Percentiles rank a stretch among this genome's conserved stretches.
These are phyloP conservation scores for Leccinum subspadiceum DNA, from an alignment of 1,284 basidiomycete species.

Conservation along the genomic window DNA sequence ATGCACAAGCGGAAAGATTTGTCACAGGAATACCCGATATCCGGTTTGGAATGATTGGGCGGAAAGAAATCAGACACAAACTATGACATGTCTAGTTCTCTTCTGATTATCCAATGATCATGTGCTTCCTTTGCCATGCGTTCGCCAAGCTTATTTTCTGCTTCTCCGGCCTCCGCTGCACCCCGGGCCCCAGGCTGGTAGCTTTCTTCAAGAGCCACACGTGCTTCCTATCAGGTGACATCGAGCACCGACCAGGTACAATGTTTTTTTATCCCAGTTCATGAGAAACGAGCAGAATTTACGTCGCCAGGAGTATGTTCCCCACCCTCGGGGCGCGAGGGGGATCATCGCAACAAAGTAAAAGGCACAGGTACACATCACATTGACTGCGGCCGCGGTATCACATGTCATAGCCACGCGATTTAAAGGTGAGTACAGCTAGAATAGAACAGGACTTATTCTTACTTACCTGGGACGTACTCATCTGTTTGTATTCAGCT, in stretches of 20 bases:
- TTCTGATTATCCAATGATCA: background rate
- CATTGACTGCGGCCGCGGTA: conserved; percentile 64
- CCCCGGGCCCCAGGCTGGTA: background rate
- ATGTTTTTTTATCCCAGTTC: background rate
- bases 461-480: conserved; percentile 40
- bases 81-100: conserved; percentile 34
- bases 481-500: conserved; percentile 27
- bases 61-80: conserved; percentile 65
- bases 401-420: conserved; percentile 1
- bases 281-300: background rate
- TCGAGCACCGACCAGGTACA: background rate
- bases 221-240: background rate
- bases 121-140: background rate
- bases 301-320: background rate
- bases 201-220: background rate
- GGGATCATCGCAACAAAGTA: background rate
- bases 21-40: conserved; percentile 53
- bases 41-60: conserved; percentile 58
- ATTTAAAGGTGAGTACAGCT: conserved; percentile 13
- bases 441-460: conserved; percentile 19
- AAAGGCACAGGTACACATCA: conserved; percentile 2
- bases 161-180: background rate
- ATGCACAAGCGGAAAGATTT: conserved; percentile 63
- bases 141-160: background rate
- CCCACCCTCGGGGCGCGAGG: background rate